Percentiles rank a stretch among this genome's conserved stretches.
These are phyloP conservation scores for Blastobotrys petasosporus DNA, from an alignment of 1,139 yeast genomes.

Conservation along the genomic window DNA sequence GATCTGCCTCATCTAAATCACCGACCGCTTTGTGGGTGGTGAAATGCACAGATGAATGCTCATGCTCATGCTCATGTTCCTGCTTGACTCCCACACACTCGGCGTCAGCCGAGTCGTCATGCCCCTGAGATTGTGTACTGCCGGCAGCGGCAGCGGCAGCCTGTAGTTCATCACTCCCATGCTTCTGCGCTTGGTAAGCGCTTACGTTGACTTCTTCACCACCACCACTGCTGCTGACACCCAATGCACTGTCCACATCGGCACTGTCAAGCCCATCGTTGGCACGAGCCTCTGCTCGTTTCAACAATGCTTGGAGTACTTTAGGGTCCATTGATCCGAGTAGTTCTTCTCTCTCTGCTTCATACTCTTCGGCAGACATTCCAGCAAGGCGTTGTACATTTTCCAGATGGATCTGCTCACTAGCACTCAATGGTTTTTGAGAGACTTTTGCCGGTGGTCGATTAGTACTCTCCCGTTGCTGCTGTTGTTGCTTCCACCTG, in stretches of 20 bases:
- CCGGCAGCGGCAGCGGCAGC: not conserved
- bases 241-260: slow-evolving; percentile 34
- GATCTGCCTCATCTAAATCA: slow-evolving; percentile 34
- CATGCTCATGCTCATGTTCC: not conserved
- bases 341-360: slow-evolving; percentile 60
- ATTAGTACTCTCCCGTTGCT: slow-evolving; percentile 13
- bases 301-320: slow-evolving; percentile 50
- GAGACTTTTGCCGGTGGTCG: not conserved
- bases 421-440: not conserved
- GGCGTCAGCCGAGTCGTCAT: no score
- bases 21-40: slow-evolving; percentile 12
- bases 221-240: slow-evolving; percentile 14
- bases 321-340: slow-evolving; percentile 62
- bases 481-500: slow-evolving; percentile 33
- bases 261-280: slow-evolving; percentile 57
- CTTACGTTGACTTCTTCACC: not conserved
- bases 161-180: slow-evolving; percentile 16
- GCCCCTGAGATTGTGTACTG: no score
- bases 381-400: slow-evolving; percentile 55
- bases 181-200: slow-evolving; percentile 12
- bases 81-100: not conserved
- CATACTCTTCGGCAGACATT: slow-evolving; percentile 65
- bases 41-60: slow-evolving; percentile 20
- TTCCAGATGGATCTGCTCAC: slow-evolving; percentile 47
- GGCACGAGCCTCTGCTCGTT: slow-evolving; percentile 27